Percentiles rank a stretch among this genome's conserved stretches.
Evolutionary conservation across 129 eudicot genomes (phyloP).

Genomic region (Logfia minima): DNA sequence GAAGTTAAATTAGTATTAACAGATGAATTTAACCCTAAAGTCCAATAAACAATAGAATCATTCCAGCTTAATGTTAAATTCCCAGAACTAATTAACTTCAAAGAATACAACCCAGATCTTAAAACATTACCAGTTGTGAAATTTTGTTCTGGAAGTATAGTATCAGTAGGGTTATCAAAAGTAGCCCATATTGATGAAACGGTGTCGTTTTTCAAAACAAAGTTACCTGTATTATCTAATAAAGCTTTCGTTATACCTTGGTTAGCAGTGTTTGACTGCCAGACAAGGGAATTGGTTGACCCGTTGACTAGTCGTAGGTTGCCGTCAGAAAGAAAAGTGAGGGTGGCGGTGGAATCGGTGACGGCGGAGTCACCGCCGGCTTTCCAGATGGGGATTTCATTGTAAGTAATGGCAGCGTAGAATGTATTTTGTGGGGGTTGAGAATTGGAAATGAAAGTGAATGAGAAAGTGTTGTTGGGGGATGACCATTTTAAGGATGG

Average conservation of each 20-base stretch:
- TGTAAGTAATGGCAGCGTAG: slow-evolving; percentile 56
- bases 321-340: slow-evolving; percentile 50
- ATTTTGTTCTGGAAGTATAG: slow-evolving; percentile 60
- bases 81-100: slow-evolving; percentile 41
- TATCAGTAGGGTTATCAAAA: slow-evolving; percentile 78
- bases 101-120: slow-evolving; percentile 59
- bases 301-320: slow-evolving; percentile 63
- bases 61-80: slow-evolving; percentile 65
- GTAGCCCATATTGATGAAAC: slow-evolving; percentile 44
- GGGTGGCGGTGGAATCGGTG: slow-evolving; percentile 46
- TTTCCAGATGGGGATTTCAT: slow-evolving; percentile 61
- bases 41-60: slow-evolving; percentile 50
- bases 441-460: slow-evolving; percentile 46
- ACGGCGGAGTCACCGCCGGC: slow-evolving; percentile 44
- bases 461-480: slow-evolving; percentile 55
- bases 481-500: slow-evolving; percentile 56
- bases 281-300: slow-evolving; percentile 41
- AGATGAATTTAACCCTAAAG: slow-evolving; percentile 59
- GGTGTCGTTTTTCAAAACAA: slow-evolving; percentile 44
- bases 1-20: slow-evolving; percentile 41
- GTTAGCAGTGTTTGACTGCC: slow-evolving; percentile 63
- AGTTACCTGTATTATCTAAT: slow-evolving; percentile 60
- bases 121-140: slow-evolving; percentile 39
- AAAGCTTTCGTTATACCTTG: slow-evolving; percentile 52
- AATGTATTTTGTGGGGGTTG: slow-evolving; percentile 24